These are phyloP conservation scores for Dissophora ornata DNA, from an alignment of 192 early-diverging fungal genomes.

Conservation along the genomic window DNA sequence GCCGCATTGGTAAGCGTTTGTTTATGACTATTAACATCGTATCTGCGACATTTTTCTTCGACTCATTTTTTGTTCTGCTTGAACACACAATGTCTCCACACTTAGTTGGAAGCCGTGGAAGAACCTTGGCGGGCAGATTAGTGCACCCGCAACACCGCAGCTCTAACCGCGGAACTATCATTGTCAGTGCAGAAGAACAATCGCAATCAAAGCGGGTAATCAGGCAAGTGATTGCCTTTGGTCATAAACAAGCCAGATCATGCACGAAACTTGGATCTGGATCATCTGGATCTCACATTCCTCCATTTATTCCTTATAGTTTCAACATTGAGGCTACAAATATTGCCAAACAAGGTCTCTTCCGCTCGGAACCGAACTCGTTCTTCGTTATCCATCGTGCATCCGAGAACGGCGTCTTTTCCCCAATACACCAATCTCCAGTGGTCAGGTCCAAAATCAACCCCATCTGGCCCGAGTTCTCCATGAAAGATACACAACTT, in stretches of 20 bases:
- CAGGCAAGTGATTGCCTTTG: constrained; percentile 11
- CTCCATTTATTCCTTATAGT: background rate
- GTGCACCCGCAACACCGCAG: constrained; percentile 44
- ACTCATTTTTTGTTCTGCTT: too few species aligned
- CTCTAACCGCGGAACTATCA: constrained; percentile 56
- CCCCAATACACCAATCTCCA: constrained; percentile 50
- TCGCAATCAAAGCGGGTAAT: constrained; percentile 52
- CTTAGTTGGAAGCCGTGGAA: constrained; percentile 50
- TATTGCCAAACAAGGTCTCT: constrained; percentile 38
- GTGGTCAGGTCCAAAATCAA: constrained; percentile 26
- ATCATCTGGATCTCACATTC: background rate
- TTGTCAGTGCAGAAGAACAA: constrained; percentile 61
- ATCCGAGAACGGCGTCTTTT: constrained; percentile 51
- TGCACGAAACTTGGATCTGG: background rate
- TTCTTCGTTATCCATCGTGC: constrained; percentile 56
- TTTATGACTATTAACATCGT: too few species aligned
- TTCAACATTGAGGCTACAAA: constrained; percentile 52
- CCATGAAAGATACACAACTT: constrained; percentile 45
- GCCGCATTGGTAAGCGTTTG: constrained; percentile 49
- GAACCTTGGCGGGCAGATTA: constrained; percentile 40
- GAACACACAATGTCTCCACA: background rate
- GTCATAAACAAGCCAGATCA: too few species aligned
- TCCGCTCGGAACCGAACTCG: constrained; percentile 45
- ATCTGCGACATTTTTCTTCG: too few species aligned
- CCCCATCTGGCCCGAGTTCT: constrained; percentile 47